A percentile compares a stretch with the other conserved stretches of the same genome.
These are phyloP conservation scores for Zarea fungicola DNA, from an alignment of 2,329 filamentous ascomycete species.

Conservation along the genomic window DNA sequence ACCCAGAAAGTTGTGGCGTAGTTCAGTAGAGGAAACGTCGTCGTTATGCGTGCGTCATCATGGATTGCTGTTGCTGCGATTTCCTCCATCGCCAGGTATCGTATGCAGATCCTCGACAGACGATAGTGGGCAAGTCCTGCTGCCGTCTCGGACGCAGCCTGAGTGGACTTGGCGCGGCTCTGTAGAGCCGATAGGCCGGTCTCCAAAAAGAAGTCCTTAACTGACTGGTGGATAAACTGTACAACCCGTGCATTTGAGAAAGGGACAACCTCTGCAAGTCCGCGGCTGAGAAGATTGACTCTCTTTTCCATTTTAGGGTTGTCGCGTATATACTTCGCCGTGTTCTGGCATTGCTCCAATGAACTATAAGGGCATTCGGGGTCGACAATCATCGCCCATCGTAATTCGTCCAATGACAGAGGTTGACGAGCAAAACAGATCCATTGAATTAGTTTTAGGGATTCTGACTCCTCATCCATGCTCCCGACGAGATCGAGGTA, in stretches of 20 bases:
- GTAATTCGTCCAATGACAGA: conserved; percentile 23
- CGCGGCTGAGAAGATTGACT: conserved; percentile 22
- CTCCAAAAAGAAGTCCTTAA: conserved; percentile 28
- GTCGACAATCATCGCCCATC: conserved; percentile 27
- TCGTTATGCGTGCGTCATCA: not conserved
- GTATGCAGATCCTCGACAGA: conserved; percentile 23
- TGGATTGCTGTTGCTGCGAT: not conserved
- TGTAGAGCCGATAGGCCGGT: conserved; percentile 19
- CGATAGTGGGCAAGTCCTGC: conserved; percentile 15
- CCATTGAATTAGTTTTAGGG: conserved; percentile 27
- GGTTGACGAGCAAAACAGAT: conserved; percentile 26
- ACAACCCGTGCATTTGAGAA: conserved; percentile 15
- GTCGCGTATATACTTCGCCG: conserved; percentile 17
- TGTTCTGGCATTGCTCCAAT: conserved; percentile 16
- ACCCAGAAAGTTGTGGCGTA: conserved; percentile 15
- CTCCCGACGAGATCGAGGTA: conserved; percentile 20
- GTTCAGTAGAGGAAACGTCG: not conserved
- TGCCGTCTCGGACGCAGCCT: not conserved
- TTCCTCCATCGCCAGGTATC: conserved; percentile 22
- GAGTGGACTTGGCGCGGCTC: not conserved
- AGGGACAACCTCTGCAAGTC: conserved; percentile 22
- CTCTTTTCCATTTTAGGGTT: conserved; percentile 15
- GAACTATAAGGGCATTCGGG: conserved; percentile 17
- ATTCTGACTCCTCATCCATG: conserved; percentile 15
- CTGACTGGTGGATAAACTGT: conserved; percentile 31